Base-by-base conservation (phyloP, 495 filamentous ascomycete species). In the Penicillium maclennaniae region DNA sequence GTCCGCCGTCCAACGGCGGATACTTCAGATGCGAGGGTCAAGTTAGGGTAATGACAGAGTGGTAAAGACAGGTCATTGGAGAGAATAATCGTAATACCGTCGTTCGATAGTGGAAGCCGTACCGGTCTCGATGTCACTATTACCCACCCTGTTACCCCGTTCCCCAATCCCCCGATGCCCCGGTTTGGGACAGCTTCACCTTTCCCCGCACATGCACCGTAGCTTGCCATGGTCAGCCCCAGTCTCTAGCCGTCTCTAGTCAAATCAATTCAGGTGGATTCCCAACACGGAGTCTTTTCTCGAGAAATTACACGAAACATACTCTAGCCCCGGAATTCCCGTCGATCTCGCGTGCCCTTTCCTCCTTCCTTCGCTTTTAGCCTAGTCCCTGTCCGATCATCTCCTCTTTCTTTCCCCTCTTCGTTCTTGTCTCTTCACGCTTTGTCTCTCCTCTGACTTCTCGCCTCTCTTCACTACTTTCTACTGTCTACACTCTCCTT, bases 41-140 rank as follows among this genome's bases (percentile, higher is more conserved):
- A 23, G 23, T 23, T 2, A 14, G 31, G 31, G 14, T 34, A 34
- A 34, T 34, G 4, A 14, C 14, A 14, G 14, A 34, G 31, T 12
- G 10, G 15, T 10, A 27, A 7, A 47, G 17, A 47, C 6, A 45
- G 5, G 39, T n/a, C 16, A 19, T 12, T 42, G 16, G 20, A 42
- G 20, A 6, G 4, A 2, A 21, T n/a, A 19, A 16, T 2, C 8
- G 9, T 19, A 15, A n/a, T 31, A 31, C 27, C 1, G 27, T 23
- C 2, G 2, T 2, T 23, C 23, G 23, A 23, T 23, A 5, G 23
- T 23, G 23, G 23, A 23, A 34, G 2, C 10, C 14, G 14, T 10
- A 12, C 26, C 14, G 20, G 8, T 17, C 16, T 27, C 57, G 20
- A 56, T 49, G 57, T 59, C 57, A 56, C 56, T 53, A 56, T 59